phyloP scores from a whole-genome alignment of 495 filamentous ascomycete species.

The Penicillium longicatenatum region DNA sequence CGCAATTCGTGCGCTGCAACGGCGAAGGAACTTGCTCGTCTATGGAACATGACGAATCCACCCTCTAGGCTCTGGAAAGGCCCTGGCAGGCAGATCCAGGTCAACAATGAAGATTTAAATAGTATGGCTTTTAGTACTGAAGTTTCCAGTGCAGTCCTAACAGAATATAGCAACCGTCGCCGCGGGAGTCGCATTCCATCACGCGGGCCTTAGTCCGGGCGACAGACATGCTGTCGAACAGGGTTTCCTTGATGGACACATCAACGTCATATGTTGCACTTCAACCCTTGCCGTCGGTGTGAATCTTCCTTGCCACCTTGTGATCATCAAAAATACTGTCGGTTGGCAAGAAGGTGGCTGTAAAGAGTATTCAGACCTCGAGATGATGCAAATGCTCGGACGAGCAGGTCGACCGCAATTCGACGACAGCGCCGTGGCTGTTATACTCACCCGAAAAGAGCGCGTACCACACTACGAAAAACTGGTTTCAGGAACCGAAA shows the following conservation, averaged over 20 bases:
- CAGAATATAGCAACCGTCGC: conserved; percentile 50
- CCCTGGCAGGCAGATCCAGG: conserved; percentile 55
- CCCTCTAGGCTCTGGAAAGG: conserved; percentile 67
- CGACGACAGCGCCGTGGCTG: conserved; percentile 78
- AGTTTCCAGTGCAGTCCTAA: conserved; percentile 1
- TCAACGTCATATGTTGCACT: conserved; percentile 93
- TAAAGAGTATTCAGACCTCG: conserved; percentile 85
- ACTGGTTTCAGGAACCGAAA: conserved; percentile 80
- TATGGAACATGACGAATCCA: conserved; percentile 60
- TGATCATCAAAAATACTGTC: conserved; percentile 89
- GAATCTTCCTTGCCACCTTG: conserved; percentile 90
- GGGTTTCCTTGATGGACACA: conserved; percentile 70
- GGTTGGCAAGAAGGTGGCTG: conserved; percentile 64
- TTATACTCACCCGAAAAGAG: conserved; percentile 78
- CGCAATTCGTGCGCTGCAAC: conserved; percentile 75
- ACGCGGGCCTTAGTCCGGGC: conserved; percentile 75
- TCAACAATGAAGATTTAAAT: conserved; percentile 65
- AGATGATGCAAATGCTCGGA: conserved; percentile 98
- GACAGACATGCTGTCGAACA: conserved; percentile 75
- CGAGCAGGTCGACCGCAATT: conserved; percentile 93
- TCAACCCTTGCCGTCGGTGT: conserved; percentile 92
- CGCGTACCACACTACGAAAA: conserved; percentile 75
- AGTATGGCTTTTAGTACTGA: conserved; percentile 30
- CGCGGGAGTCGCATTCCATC: conserved; percentile 88
- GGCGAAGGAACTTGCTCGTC: conserved; percentile 69